These are phyloP conservation scores for Torulaspora delbrueckii DNA, from an alignment of 805 yeast species.

Conservation along the genomic window DNA sequence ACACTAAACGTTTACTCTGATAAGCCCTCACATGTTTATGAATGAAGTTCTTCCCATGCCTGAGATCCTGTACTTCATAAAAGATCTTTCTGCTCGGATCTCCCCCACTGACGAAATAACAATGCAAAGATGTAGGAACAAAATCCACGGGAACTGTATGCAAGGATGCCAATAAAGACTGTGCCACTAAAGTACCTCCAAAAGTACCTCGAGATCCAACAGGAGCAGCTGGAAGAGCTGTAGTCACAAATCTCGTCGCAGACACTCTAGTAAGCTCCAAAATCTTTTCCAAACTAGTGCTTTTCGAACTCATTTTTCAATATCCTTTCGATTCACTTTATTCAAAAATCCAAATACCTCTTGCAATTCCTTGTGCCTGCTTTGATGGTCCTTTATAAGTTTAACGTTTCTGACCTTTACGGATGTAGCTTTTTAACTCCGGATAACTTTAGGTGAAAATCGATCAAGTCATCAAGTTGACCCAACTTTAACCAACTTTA, in stretches of 20 bases:
- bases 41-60: constrained; percentile 49
- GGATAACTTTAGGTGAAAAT: neutral
- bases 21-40: constrained; percentile 51
- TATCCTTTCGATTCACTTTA: neutral
- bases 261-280: constrained; percentile 21
- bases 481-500: neutral
- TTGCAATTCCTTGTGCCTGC: neutral
- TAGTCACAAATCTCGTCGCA: constrained; percentile 22
- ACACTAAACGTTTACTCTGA: constrained; percentile 50
- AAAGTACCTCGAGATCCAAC: constrained; percentile 60
- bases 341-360: neutral
- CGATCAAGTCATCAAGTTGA: neutral
- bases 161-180: constrained; percentile 56
- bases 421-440: neutral
- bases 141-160: constrained; percentile 44
- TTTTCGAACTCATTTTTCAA: constrained; percentile 4
- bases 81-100: constrained; percentile 41
- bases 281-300: constrained; percentile 19
- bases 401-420: neutral
- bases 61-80: constrained; percentile 50
- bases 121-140: constrained; percentile 57
- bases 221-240: constrained; percentile 36
- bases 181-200: constrained; percentile 68
- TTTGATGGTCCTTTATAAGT: neutral
- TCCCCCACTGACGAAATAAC: constrained; percentile 57